Percentiles rank a stretch among this genome's conserved stretches.
These are phyloP conservation scores for Aureobasidium sp. DNA, from an alignment of 2,329 filamentous ascomycete genomes.

Conservation along the genomic window DNA sequence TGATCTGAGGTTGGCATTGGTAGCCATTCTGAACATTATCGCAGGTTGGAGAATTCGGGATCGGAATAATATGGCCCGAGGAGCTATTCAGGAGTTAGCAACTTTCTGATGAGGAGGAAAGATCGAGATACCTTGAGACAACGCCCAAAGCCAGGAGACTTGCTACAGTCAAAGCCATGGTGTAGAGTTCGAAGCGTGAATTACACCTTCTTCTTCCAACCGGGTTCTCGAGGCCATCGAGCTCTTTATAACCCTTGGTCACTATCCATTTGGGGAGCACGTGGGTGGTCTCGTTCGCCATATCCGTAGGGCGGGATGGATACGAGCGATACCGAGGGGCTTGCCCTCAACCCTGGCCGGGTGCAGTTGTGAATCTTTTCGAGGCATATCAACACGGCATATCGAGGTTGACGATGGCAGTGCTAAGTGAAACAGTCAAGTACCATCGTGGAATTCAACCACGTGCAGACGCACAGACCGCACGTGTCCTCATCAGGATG, in stretches of 20 bases:
- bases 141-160: slow-evolving; percentile 8
- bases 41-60: slow-evolving; percentile 10
- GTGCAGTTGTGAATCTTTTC: not conserved
- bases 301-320: not conserved
- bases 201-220: not conserved
- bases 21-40: slow-evolving; percentile 41
- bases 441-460: not conserved
- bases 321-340: not conserved
- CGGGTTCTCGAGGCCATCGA: not conserved
- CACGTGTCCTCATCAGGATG: not conserved
- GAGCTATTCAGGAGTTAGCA: not conserved
- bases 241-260: not conserved
- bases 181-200: not conserved
- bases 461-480: slow-evolving; percentile 10
- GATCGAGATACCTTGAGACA: slow-evolving; percentile 1
- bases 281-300: slow-evolving; percentile 2
- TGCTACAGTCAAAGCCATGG: not conserved
- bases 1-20: slow-evolving; percentile 54
- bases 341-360: not conserved
- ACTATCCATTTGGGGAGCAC: not conserved
- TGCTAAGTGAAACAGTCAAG: not conserved
- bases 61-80: slow-evolving; percentile 9
- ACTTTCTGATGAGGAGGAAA: not conserved
- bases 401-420: not conserved
- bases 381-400: not conserved